Conservation (phyloP, 108 stramenopile genomes). For the Nitzschia putrida region DNA sequence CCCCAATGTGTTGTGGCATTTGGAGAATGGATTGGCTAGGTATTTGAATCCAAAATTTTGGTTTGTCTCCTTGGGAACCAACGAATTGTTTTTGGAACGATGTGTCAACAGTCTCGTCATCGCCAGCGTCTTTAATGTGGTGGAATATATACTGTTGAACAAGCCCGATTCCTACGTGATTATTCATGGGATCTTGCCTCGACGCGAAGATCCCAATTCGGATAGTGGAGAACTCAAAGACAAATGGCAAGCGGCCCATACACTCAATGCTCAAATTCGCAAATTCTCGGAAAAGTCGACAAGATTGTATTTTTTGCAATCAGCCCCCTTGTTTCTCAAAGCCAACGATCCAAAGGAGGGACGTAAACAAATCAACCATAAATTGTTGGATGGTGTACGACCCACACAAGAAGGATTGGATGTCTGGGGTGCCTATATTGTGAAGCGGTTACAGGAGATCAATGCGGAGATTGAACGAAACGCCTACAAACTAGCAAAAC, state of each 20-base stretch:
- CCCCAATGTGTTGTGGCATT: constrained; percentile 42
- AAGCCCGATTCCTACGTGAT: constrained; percentile 33
- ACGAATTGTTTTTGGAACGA: constrained; percentile 28
- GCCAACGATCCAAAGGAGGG: constrained; percentile 9
- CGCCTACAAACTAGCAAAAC: not conserved
- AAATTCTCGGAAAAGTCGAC: constrained; percentile 26
- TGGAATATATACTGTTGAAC: constrained; percentile 20
- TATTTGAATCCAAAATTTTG: constrained; percentile 40
- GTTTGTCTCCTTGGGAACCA: constrained; percentile 36
- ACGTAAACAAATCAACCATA: constrained; percentile 3
- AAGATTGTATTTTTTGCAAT: constrained; percentile 24
- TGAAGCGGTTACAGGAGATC: constrained; percentile 16
- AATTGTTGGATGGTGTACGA: constrained; percentile 20
- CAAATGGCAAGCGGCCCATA: constrained; percentile 38
- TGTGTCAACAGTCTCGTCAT: constrained; percentile 35
- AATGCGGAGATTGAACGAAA: constrained; percentile 22
- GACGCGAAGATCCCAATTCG: constrained; percentile 32
- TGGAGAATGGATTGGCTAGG: constrained; percentile 30
- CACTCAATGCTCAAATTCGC: constrained; percentile 31
- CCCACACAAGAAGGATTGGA: constrained; percentile 35
- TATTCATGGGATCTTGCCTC: constrained; percentile 40
- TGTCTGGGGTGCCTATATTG: constrained; percentile 28
- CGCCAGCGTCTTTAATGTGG: constrained; percentile 37
- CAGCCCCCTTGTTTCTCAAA: constrained; percentile 19
- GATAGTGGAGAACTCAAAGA: constrained; percentile 16